phyloP scores from a whole-genome alignment of 2,329 filamentous ascomycete genomes.

The Lecanosticta acicola region DNA sequence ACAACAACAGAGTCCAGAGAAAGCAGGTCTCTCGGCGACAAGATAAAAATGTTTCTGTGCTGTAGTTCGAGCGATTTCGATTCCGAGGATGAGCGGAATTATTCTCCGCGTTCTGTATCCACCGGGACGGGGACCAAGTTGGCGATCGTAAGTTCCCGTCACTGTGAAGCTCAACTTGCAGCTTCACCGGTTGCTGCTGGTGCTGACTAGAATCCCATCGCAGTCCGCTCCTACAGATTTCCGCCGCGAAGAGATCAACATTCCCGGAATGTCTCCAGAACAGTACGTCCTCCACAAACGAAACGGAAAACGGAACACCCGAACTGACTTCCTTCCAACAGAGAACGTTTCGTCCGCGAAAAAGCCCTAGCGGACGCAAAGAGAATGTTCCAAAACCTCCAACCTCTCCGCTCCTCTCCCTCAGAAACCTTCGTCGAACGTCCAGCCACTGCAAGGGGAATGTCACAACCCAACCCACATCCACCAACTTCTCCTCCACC shows the following conservation, averaged over 20 bases:
- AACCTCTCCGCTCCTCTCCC: conserved; percentile 29
- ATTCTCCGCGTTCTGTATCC: background rate
- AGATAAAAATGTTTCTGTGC: background rate
- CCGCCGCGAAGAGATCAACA: conserved; percentile 30
- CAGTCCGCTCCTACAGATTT: conserved; percentile 27
- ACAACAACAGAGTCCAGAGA: background rate
- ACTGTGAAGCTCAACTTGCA: no score
- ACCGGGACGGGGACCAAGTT: background rate
- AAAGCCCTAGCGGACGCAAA: conserved; percentile 28
- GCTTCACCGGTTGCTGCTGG: background rate
- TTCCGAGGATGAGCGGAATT: background rate
- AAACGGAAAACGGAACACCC: no score
- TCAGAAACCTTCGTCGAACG: conserved; percentile 25
- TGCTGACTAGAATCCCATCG: background rate
- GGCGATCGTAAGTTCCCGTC: background rate
- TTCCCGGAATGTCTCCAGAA: conserved; percentile 27
- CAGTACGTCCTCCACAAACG: conserved; percentile 20
- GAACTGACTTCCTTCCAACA: background rate
- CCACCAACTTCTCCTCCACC: conserved; percentile 3
- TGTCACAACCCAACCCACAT: background rate
- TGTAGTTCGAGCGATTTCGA: background rate
- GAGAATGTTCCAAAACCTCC: conserved; percentile 26
- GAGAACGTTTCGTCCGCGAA: conserved; percentile 24
- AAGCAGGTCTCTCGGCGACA: background rate
- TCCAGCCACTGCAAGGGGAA: conserved; percentile 2